phyloP scores from a whole-genome alignment of 2,329 filamentous ascomycete species.

The Magnaporthiopsis incrustans region DNA sequence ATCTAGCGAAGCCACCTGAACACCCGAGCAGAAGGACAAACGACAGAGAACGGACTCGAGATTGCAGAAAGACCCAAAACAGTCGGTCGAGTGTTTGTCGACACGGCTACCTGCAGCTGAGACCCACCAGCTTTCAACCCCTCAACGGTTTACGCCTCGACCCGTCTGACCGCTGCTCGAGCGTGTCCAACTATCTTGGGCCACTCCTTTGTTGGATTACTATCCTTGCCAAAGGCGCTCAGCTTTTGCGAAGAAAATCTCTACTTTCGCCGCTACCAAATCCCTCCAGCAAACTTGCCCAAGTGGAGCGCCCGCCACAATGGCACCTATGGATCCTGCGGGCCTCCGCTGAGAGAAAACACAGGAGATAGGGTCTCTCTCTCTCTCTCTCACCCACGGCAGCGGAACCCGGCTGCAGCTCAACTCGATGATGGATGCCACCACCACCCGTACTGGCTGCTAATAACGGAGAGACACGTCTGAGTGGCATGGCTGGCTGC shows the following conservation, averaged over 20 bases:
- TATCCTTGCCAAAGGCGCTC: neutral
- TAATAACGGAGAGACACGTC: neutral
- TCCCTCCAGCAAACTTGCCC: neutral
- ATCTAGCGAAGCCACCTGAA: neutral
- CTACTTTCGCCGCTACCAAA: neutral
- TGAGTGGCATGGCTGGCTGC: neutral
- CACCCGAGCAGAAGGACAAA: neutral
- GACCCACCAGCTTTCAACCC: neutral
- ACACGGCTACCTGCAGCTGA: neutral
- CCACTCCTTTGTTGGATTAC: neutral
- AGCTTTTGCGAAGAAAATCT: neutral
- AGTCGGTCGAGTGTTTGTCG: neutral
- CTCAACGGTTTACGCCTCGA: neutral
- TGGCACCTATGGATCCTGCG: neutral
- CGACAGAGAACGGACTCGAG: neutral
- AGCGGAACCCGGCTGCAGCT: neutral
- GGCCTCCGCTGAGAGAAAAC: neutral
- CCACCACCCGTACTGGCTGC: neutral
- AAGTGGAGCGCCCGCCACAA: neutral
- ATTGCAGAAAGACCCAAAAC: neutral
- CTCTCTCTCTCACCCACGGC: too few relatives aligned
- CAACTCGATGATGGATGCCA: neutral
- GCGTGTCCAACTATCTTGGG: neutral
- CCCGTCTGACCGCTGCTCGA: neutral
- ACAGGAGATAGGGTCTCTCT: neutral